Base-by-base conservation (phyloP, 164 flowering plant genomes). In the Chloranthus sessilifolius region DNA sequence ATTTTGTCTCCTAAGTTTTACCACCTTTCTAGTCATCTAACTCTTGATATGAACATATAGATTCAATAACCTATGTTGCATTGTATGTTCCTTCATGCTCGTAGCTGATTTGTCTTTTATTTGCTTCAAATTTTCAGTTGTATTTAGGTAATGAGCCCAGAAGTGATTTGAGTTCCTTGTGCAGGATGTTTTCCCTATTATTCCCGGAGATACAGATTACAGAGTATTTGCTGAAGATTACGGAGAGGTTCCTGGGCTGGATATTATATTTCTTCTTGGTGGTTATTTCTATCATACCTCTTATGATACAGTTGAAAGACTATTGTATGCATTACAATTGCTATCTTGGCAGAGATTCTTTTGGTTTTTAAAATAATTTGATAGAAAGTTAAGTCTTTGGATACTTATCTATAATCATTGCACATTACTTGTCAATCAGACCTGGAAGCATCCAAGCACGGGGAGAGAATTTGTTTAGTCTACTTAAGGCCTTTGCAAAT, bases 381-480 rank as follows among this genome's bases (percentile, higher is more conserved):
- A 25, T 43, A n/a, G 29, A 19, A 33, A 17, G 3, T 36, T 38
- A 36, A 0, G 3, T 21, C 8, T 51, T 43, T n/a, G n/a, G n/a
- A n/a, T n/a, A n/a, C n/a, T n/a, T n/a, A n/a, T n/a, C n/a, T n/a
- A n/a, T n/a, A n/a, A n/a, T n/a, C n/a, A n/a, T n/a, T n/a, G n/a
- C n/a, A n/a, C n/a, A 11, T 26, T 56, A 47, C 30, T 12, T 43
- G 50, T 36, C 24, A 55, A 34, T 38, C 63, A 92, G 99, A 74
- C 95, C 96, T 33, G 97, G 99, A 58, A 92, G 97, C 75, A 74
- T 92, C 51, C 97, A 92, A 82, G 97, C 96, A 59, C 95, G 99
- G 28, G 99, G 99, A 60, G 95, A 92, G 9, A 92, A 92, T 70
- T 63, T 92, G 68, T 66, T 82, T 53, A 81, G 81, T 46, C 20